Base-by-base conservation (phyloP, 2,329 filamentous ascomycete species). In the Alternaria conjuncta region DNA sequence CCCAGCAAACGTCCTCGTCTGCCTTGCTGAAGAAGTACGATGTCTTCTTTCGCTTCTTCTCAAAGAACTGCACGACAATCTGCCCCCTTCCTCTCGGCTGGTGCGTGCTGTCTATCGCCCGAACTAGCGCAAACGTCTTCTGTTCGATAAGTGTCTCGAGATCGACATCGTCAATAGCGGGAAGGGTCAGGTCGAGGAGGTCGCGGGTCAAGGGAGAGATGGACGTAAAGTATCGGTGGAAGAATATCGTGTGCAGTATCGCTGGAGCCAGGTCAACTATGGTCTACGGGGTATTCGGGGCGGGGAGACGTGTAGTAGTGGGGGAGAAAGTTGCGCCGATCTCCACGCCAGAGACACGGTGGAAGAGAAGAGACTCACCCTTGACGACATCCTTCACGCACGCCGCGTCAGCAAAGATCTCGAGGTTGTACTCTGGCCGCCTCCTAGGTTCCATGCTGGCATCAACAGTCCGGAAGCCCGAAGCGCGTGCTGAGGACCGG, bases 1-100 rank as follows among this genome's bases (percentile, higher is more conserved):
- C 96, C 96, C 96, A 99, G 79, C 94, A 97, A 18, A 97, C 89
- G 79, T 97, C 94, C 79, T 98, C 94, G 70, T 97, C 95, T 23
- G 89, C 91, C 73, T 89, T 90, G 81, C 87, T 83, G 70, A 94
- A 91, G 70, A 74, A 74, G 79, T 92, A 94, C 2, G 49, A 53
- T 20, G 88, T 87, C 84, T 94, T 96, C 71, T 91, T 88, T 64
- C 94, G 87, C 78, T 90, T 92, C 86, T 95, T 96, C 83, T 99
- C 95, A 71, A 96, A 96, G 83, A 98, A 98, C 83, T 97, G 92
- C 32, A 98, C 92, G 3, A 89, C 89, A 66, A 97, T 88, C 78
- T 93, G 89, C 28, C 92, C 93, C 59, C 93, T 86, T 3, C 91
- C 90, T 55, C 91, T 74, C 78, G 75, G 82, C 79, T 70, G 82